phyloP scores from a whole-genome alignment of 164 flowering plant species.

The Dillenia turbinata region DNA sequence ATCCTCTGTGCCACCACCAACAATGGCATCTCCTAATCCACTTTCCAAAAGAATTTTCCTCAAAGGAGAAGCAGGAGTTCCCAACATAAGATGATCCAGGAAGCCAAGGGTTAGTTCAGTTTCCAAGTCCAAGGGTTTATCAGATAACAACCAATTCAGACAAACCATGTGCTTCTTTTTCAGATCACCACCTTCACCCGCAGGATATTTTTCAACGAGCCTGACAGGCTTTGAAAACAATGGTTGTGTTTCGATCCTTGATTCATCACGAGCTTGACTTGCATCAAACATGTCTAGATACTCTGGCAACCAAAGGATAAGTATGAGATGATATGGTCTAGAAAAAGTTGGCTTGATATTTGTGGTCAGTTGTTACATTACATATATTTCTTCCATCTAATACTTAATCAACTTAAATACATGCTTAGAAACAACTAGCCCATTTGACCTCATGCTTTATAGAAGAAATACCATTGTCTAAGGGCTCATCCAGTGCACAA shows the following conservation, averaged over 20 bases:
- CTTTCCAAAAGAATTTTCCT: slow-evolving; percentile 86
- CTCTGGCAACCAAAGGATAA: slow-evolving; percentile 33
- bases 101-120: slow-evolving; percentile 93
- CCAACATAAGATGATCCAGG: slow-evolving; percentile 91
- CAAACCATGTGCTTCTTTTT: slow-evolving; percentile 95
- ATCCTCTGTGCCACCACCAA: slow-evolving; percentile 94
- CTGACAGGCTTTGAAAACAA: slow-evolving; percentile 74
- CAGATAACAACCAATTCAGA: slow-evolving; percentile 95
- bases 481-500: too few species aligned
- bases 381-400: too few species aligned
- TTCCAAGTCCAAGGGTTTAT: slow-evolving; percentile 86
- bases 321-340: not conserved
- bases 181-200: slow-evolving; percentile 76
- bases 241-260: slow-evolving; percentile 58
- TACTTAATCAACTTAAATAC: too few species aligned
- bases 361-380: too few species aligned
- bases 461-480: too few species aligned
- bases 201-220: slow-evolving; percentile 90
- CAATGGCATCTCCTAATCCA: slow-evolving; percentile 90
- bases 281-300: slow-evolving; percentile 83
- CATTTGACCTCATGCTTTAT: too few species aligned
- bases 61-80: slow-evolving; percentile 97
- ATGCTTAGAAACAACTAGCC: too few species aligned
- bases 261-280: slow-evolving; percentile 60
- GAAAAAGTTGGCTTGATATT: too few species aligned